These are phyloP conservation scores for Trichoderma parareesei DNA, from an alignment of 495 filamentous ascomycete species.

Conservation along the genomic window DNA sequence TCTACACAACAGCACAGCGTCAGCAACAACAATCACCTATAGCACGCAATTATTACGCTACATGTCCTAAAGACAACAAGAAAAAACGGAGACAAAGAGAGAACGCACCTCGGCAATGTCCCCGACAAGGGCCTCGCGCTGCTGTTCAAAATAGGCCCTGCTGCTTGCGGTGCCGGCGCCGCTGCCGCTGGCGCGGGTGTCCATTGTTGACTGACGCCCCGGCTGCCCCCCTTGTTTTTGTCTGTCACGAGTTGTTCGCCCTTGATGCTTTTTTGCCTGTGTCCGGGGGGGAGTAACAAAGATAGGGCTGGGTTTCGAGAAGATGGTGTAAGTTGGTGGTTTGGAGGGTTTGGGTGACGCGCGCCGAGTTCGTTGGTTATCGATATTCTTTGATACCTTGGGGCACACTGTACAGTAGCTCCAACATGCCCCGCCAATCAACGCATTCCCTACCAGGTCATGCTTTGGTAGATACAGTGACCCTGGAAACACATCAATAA, in stretches of 20 bases:
- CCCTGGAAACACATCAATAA: no score
- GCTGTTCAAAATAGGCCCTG: slow-evolving; percentile 64
- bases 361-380: not conserved
- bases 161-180: slow-evolving; percentile 17
- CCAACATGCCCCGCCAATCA: no score
- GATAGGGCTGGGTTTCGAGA: not conserved
- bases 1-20: slow-evolving; percentile 36
- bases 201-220: not conserved
- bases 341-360: not conserved
- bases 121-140: slow-evolving; percentile 64
- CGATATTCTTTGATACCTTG: no score
- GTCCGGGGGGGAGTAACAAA: no score
- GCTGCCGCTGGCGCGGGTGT: not conserved
- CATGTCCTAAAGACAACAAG: no score
- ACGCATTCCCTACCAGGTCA: no score
- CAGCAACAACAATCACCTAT: slow-evolving; percentile 2
- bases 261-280: not conserved
- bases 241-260: not conserved
- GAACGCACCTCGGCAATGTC: slow-evolving; percentile 67
- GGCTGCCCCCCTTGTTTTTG: not conserved
- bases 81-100: slow-evolving; percentile 12
- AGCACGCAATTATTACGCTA: no score
- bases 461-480: no score
- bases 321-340: not conserved
- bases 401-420: not conserved